A percentile compares a stretch with the other conserved stretches of the same genome.
Conservation (phyloP, 2,329 filamentous ascomycete genomes). For the Cytospora leucostoma region DNA sequence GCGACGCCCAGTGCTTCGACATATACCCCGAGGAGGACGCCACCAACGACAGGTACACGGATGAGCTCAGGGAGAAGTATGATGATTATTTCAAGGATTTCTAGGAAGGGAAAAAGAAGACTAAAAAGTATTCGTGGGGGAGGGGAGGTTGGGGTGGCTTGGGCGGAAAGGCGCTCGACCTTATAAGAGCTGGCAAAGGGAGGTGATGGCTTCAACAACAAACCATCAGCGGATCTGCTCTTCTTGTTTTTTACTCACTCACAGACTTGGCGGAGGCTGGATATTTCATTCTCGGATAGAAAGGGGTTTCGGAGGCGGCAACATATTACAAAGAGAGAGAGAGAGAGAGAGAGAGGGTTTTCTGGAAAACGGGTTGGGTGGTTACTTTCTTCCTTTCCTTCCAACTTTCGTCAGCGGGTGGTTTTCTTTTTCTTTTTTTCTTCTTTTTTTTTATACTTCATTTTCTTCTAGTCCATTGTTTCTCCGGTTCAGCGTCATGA, state of each 20-base stretch:
- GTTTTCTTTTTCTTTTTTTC: neutral
- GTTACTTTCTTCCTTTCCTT: neutral
- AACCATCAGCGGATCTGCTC: neutral
- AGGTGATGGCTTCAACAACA: no score
- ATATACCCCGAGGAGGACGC: conserved; percentile 77
- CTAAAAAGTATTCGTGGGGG: no score
- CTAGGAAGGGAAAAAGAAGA: conserved; percentile 38
- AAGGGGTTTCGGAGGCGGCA: neutral
- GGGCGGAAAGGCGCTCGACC: no score
- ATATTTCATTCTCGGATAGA: neutral
- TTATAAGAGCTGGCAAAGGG: no score
- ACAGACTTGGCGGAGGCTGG: neutral
- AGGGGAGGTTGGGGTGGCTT: no score
- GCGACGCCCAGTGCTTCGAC: conserved; percentile 81
- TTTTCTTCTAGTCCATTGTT: neutral
- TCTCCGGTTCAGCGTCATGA: neutral
- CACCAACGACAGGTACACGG: conserved; percentile 65
- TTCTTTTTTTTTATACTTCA: no score
- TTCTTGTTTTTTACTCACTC: neutral
- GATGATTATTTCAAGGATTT: conserved; percentile 74
- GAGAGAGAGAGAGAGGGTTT: neutral
- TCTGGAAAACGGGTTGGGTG: neutral
- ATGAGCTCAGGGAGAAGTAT: conserved; percentile 68
- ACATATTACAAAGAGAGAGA: neutral
- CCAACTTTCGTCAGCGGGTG: neutral